Evolutionary conservation across 2,329 filamentous ascomycete genomes (phyloP).

Genomic region (Cordyceps pruinosa): DNA sequence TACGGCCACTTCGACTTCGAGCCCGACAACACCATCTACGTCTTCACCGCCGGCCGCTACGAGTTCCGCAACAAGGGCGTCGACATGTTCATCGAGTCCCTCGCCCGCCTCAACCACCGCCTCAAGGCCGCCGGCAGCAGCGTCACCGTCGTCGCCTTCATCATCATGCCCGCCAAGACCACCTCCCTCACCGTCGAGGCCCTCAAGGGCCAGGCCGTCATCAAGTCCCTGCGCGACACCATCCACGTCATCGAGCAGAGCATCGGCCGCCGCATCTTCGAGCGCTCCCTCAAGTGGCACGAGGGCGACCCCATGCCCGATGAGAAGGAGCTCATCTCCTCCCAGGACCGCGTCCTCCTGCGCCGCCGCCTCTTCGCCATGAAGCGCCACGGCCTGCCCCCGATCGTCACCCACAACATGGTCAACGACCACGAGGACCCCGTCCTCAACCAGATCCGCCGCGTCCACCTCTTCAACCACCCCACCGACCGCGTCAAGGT

Average conservation of each 20-base stretch:
- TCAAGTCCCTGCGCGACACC: constrained; percentile 91
- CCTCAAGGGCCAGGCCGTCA: constrained; percentile 91
- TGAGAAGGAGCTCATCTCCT: constrained; percentile 90
- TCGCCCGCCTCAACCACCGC: constrained; percentile 88
- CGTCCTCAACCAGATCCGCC: constrained; percentile 88
- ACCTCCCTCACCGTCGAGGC: constrained; percentile 92
- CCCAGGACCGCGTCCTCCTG: constrained; percentile 85
- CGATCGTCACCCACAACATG: constrained; percentile 99
- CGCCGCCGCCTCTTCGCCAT: constrained; percentile 90
- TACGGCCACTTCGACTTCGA: constrained; percentile 98
- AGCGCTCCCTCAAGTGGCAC: constrained; percentile 90
- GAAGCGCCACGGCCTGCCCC: constrained; percentile 85
- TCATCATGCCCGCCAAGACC: constrained; percentile 98
- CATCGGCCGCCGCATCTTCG: constrained; percentile 89
- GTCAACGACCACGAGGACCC: constrained; percentile 88
- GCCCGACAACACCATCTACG: constrained; percentile 91
- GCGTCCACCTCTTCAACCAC: constrained; percentile 96
- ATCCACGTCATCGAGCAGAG: constrained; percentile 87
- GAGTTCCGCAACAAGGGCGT: constrained; percentile 98
- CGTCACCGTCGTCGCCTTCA: constrained; percentile 91
- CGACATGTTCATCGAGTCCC: constrained; percentile 98
- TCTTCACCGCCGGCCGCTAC: constrained; percentile 95
- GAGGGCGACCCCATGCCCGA: constrained; percentile 91
- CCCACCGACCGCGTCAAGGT: constrained; percentile 93
- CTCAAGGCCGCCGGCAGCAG: constrained; percentile 81